Base-by-base conservation (phyloP, 2,329 filamentous ascomycete genomes). In the Aureobasidium sp. region DNA sequence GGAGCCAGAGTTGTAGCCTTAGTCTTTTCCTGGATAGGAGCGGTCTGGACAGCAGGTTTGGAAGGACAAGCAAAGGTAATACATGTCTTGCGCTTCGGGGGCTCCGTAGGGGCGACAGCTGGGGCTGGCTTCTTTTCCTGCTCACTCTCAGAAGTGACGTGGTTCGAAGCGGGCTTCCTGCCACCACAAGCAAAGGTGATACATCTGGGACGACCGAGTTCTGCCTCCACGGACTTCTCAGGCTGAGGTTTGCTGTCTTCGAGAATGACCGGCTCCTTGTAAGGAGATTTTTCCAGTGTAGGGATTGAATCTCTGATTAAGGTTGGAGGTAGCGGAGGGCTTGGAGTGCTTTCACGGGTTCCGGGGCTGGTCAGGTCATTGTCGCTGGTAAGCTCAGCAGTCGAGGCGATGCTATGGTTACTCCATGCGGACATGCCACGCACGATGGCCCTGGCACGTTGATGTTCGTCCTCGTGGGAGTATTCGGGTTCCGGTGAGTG, bases 331-430 rank as follows among this genome's bases (percentile, higher is more conserved):
- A 87, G 79, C n/a, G 91, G 91, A 21, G 94, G 93, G 70, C 93
- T 97, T 0, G 92, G 91, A 0, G 91, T 93, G 72, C 85, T 91
- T 39, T 90, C 90, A 61, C 91, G 82, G 16, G 90, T 75, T 34
- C 75, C 88, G 44, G 93, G 91, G 69, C 91, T 97, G 21, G 92
- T 96, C 63, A 95, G 78, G 63, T 71, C 72, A 62, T 90, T 94
- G 70, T 97, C 94, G 74, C 92, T 97, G n/a, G 91, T 97, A 62
- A 97, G 81, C 66, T 97, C 93, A 41, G 89, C 89, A 3, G 91
- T 95, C 3, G 54, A 96, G 49, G 89, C 82, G 63, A 88, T 77
- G 76, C 91, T 96, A 67, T 86, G 78, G 70, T 87, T 93, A 78
- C 90, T 95, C 72, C 86, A 88, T 68, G 88, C 86, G 63, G 89